These are phyloP conservation scores for Quercus cerris DNA, from an alignment of 306 rosid genomes.

Conservation along the genomic window DNA sequence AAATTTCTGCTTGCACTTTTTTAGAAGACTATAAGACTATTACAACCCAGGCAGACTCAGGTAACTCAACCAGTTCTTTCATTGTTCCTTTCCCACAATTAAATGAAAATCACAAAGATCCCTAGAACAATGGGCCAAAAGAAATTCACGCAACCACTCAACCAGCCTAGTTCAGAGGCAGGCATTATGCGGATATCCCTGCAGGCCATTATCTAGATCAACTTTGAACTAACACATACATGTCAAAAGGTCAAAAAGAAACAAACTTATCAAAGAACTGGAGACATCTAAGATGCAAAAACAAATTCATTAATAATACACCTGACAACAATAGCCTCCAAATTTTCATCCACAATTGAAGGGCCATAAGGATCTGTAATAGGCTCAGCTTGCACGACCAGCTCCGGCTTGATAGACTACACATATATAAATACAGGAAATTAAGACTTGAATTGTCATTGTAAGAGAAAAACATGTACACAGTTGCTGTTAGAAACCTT, in stretches of 20 bases:
- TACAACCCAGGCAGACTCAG: too few species aligned
- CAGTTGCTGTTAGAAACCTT: not conserved
- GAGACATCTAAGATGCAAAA: not conserved
- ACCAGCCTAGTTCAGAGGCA: constrained; percentile 14
- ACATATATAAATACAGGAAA: constrained; percentile 8
- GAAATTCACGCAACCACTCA: not conserved
- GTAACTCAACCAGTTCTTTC: not conserved
- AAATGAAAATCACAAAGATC: constrained; percentile 7
- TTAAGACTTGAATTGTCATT: not conserved
- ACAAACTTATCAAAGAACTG: not conserved
- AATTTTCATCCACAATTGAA: constrained; percentile 70
- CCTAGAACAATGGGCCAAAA: not conserved
- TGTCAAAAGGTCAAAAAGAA: constrained; percentile 1
- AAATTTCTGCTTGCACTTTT: not conserved
- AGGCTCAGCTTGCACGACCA: constrained; percentile 74
- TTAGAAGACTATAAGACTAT: not conserved
- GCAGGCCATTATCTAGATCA: not conserved
- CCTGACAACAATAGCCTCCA: constrained; percentile 96
- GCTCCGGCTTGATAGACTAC: constrained; percentile 82
- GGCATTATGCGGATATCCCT: not conserved
- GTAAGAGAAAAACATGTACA: not conserved
- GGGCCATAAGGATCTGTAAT: constrained; percentile 93
- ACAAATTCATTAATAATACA: constrained; percentile 26
- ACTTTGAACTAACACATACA: not conserved
- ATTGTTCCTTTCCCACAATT: not conserved